Base-by-base conservation (phyloP, 2,329 filamentous ascomycete genomes). In the Penicillium capsulatum region DNA sequence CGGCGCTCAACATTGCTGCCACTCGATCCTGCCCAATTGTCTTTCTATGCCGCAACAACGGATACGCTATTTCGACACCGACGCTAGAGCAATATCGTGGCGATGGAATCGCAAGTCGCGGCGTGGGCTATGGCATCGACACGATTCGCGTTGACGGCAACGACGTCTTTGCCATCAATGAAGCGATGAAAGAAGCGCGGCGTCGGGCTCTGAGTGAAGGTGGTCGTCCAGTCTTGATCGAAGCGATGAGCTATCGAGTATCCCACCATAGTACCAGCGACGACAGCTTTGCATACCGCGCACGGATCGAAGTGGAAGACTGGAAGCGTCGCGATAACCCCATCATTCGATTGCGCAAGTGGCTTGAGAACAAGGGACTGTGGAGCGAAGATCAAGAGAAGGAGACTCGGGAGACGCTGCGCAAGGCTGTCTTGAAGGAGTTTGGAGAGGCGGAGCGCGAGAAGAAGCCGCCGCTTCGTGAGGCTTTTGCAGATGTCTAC, bases 191-290 rank as follows among this genome's bases (percentile, higher is more conserved):
- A 57, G 77, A 79, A 61, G 92, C 92, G 0, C 78, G 90, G 2
- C 75, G 79, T 34, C 79, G 91, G 58, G 90, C 91, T 0, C 74
- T 97, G 3, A 72, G 84, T 40, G 81, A 86, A 30, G 87, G 86
- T n/a, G 86, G 87, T 3, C 80, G 78, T 47, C 89, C 88, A 0
- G 78, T 98, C 0, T 71, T 98, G 6, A 84, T 98, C 28, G 92
- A 98, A 68, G 89, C 89, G 40, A 94, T 98, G 86, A 91, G 86
- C 16, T 98, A 98, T 68, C 88, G 92, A n/a, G 90, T 97, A 30
- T 91, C 86, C 5, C 89, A 98, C 62, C 92, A 98, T 70, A 95
- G 88, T 66, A 98, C 92, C 1, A 92, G 86, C 0, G 92, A 98
- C 60, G 92, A 98, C 67, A 92, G 86, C 17, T 98, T 96, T 58